Evolutionary conservation across 495 filamentous ascomycete genomes (phyloP), one percentile per base, ranked within the genome.

Genomic region (Pyrenula massariospora): DNA sequence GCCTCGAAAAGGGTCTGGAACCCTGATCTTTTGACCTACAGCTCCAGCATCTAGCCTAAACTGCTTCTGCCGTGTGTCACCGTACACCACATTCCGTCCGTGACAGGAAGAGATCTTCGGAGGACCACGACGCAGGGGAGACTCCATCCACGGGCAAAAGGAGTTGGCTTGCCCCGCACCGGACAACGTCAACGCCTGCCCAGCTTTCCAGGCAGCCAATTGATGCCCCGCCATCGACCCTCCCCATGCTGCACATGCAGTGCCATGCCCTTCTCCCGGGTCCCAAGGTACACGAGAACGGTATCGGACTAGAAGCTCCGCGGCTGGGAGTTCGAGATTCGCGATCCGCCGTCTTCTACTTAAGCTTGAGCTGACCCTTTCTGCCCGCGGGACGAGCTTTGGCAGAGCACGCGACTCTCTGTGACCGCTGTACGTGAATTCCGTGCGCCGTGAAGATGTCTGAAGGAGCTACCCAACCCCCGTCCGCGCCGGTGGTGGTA

Each of bases 401-500:
- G 31, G 5, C 31, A 8, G 31, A 8, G 31, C 31, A 42, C 31
- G 15, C 31, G 31, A 42, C 31, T 15, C 8, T 42, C 15, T 42
- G 31, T 42, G 31, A 15, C 5, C 31, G 8, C 8, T 42, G 5
- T 15, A 15, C 31, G 8, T 42, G 8, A 42, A 5, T 42, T 5
- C 31, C 31, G 5, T 42, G 8, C 8, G 15, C 31, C 31, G 31
- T 52, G 50, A 5, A 19, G 62, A 92, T 93, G 87, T 83, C 82
- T 65, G 84, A 87, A 69, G 81, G 76, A 57, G 66, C 66, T 20
- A 67, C 76, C 57, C 64, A 68, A 55, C 72, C 79, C 54, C 74
- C 77, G 8, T 8, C 8, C 59, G 79, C 80, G 68, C 72, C 76
- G 65, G 74, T 81, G 2, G 88, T 91, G 72, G 89, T 94, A 72